phyloP scores from a whole-genome alignment of 2,329 filamentous ascomycete species.

The Trichothecium sympodiale region DNA sequence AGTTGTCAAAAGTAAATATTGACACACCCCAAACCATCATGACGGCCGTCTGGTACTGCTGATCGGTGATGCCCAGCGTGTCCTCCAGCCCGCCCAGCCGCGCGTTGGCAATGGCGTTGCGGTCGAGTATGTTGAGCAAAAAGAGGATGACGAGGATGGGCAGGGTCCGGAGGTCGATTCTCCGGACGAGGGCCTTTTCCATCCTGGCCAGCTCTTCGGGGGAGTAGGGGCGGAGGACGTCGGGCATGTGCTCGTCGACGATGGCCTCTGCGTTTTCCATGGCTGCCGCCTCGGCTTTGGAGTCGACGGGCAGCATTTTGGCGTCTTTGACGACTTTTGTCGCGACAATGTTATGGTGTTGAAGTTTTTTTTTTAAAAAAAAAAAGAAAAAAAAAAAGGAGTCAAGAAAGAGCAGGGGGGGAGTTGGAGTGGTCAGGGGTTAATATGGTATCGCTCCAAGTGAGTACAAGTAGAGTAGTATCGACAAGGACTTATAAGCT shows the following conservation, averaged over 20 bases:
- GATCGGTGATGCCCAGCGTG: slow-evolving; percentile 9
- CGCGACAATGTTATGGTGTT: too few species aligned
- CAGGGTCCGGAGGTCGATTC: slow-evolving; percentile 16
- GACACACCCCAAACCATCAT: slow-evolving; percentile 2
- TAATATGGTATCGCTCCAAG: too few species aligned
- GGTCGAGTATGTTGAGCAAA: slow-evolving; percentile 15
- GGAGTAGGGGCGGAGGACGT: neutral
- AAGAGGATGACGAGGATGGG: slow-evolving; percentile 23
- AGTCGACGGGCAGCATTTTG: too few species aligned
- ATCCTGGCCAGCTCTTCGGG: neutral
- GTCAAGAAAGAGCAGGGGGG: too few species aligned
- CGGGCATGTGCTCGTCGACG: slow-evolving; percentile 1
- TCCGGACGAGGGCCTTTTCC: slow-evolving; percentile 13
- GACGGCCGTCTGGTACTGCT: slow-evolving; percentile 11
- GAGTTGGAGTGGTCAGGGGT: too few species aligned
- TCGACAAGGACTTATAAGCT: too few species aligned
- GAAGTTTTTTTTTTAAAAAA: too few species aligned
- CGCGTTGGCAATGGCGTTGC: slow-evolving; percentile 8
- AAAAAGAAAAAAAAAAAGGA: too few species aligned
- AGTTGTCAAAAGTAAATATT: neutral
- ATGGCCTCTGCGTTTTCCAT: neutral
- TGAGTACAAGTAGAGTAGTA: too few species aligned
- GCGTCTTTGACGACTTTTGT: too few species aligned
- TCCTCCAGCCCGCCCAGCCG: slow-evolving; percentile 13
- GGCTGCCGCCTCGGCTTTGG: neutral